Percentiles rank a stretch among this genome's conserved stretches.
These are phyloP conservation scores for Logfia minima DNA, from an alignment of 129 eudicot species.

Conservation along the genomic window DNA sequence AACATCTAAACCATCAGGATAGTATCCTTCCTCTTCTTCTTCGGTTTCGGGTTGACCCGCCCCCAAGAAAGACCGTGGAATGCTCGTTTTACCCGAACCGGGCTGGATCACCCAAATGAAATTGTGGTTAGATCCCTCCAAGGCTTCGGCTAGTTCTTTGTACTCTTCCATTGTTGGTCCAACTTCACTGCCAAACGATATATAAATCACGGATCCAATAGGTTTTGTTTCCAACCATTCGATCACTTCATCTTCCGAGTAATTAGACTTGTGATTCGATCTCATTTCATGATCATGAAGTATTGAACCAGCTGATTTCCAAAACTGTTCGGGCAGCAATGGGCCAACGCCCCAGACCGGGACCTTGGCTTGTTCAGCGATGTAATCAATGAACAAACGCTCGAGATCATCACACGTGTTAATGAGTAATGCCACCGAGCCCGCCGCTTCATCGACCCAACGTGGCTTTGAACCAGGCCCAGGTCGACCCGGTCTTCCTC, in stretches of 20 bases:
- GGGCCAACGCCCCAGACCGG: conserved; percentile 82
- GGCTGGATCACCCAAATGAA: conserved; percentile 81
- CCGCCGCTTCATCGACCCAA: conserved; percentile 62
- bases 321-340: conserved; percentile 57
- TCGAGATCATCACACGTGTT: conserved; percentile 66
- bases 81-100: conserved; percentile 54
- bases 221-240: conserved; percentile 65
- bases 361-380: conserved; percentile 38
- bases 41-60: conserved; percentile 29
- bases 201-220: conserved; percentile 53
- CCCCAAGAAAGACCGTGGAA: conserved; percentile 42
- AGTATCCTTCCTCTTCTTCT: conserved; percentile 53
- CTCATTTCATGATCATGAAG: conserved; percentile 52
- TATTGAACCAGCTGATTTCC: conserved; percentile 58
- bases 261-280: conserved; percentile 57
- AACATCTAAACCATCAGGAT: conserved; percentile 52
- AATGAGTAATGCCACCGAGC: conserved; percentile 52
- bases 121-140: conserved; percentile 41
- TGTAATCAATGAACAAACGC: conserved; percentile 46
- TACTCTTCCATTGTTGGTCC: conserved; percentile 63
- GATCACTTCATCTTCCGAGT: conserved; percentile 61
- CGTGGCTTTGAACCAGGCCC: conserved; percentile 55
- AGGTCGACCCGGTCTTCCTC: conserved; percentile 39
- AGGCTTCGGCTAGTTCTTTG: conserved; percentile 45
- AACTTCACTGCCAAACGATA: conserved; percentile 81